Evolutionary conservation across 2,329 filamentous ascomycete species (phyloP).

Genomic region (Achaetomium macrosporum): DNA sequence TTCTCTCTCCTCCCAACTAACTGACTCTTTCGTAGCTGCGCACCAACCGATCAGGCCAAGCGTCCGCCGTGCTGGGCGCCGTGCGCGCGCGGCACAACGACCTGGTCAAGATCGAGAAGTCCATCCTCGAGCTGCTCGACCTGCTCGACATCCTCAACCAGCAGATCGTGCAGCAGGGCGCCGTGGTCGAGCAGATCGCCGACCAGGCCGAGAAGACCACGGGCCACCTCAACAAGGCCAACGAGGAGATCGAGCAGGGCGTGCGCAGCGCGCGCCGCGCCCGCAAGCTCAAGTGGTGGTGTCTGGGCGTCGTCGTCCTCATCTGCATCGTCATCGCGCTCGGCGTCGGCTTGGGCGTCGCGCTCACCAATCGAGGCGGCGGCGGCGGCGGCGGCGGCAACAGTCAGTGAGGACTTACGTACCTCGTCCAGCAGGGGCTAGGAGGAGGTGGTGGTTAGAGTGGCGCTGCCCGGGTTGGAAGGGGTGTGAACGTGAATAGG

Average conservation of each 20-base stretch:
- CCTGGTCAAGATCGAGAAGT: slow-evolving; percentile 73
- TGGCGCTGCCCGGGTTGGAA: too few species aligned
- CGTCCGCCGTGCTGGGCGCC: slow-evolving; percentile 66
- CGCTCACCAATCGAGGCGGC: slow-evolving; percentile 25
- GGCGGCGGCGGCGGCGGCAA: too few species aligned
- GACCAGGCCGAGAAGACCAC: slow-evolving; percentile 60
- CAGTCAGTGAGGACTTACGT: too few species aligned
- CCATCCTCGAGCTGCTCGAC: slow-evolving; percentile 61
- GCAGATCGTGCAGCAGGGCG: slow-evolving; percentile 66
- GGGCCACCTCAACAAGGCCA: slow-evolving; percentile 62
- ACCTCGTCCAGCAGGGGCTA: too few species aligned
- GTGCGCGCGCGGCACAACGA: slow-evolving; percentile 80
- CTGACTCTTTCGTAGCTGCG: slow-evolving; percentile 49
- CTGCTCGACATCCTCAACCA: slow-evolving; percentile 72
- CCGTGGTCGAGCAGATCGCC: slow-evolving; percentile 56
- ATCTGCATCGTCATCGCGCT: slow-evolving; percentile 51
- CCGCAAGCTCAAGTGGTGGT: slow-evolving; percentile 79
- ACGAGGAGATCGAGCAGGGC: slow-evolving; percentile 63
- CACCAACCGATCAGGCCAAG: slow-evolving; percentile 68
- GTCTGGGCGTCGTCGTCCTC: slow-evolving; percentile 55
- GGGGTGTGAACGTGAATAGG: too few species aligned
- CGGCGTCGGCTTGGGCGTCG: slow-evolving; percentile 50
- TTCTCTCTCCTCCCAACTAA: not conserved
- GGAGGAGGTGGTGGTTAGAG: too few species aligned
- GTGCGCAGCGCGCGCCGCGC: slow-evolving; percentile 60